phyloP scores from a whole-genome alignment of 352 stramenopile species.

The Globisporangium yorkense region DNA sequence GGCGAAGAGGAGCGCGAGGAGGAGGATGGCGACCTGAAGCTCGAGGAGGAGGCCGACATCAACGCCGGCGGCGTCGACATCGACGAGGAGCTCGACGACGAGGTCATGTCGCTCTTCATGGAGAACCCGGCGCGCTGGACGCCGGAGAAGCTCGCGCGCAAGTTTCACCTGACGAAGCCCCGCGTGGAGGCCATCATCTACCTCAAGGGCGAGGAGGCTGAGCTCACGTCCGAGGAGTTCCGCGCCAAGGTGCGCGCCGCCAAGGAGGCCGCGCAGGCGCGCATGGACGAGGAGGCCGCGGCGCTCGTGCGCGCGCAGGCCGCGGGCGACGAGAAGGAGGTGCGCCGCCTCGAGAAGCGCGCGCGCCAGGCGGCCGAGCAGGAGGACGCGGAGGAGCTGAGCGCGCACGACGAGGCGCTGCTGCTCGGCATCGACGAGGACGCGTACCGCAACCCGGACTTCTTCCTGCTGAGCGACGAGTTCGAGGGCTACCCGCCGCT shows the following conservation, averaged over 20 bases:
- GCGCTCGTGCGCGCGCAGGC: constrained; percentile 43
- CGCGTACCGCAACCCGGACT: constrained; percentile 74
- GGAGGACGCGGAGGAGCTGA: constrained; percentile 49
- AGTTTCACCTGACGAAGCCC: constrained; percentile 65
- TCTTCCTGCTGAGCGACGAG: constrained; percentile 83
- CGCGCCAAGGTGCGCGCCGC: constrained; percentile 47
- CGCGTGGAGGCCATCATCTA: constrained; percentile 79
- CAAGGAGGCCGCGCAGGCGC: constrained; percentile 36
- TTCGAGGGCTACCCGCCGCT: constrained; percentile 76
- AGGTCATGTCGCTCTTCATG: constrained; percentile 81
- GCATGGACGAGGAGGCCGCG: constrained; percentile 30
- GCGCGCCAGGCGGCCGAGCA: constrained; percentile 36
- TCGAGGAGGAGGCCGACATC: constrained; percentile 51
- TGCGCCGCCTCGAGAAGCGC: constrained; percentile 50
- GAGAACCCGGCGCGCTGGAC: constrained; percentile 86
- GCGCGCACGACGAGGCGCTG: constrained; percentile 45
- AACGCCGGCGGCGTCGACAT: constrained; percentile 68
- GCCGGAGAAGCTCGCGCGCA: constrained; percentile 73
- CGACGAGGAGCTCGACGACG: constrained; percentile 61
- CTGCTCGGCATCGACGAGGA: constrained; percentile 64
- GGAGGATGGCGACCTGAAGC: constrained; percentile 58
- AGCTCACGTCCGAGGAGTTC: constrained; percentile 56
- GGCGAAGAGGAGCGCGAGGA: constrained; percentile 31
- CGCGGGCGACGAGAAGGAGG: constrained; percentile 50
- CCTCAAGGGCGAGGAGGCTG: constrained; percentile 64